A percentile compares a stretch with the other conserved stretches of the same genome.
Conservation (phyloP, 805 yeast genomes). For the Ogataea paradorogensis region DNA sequence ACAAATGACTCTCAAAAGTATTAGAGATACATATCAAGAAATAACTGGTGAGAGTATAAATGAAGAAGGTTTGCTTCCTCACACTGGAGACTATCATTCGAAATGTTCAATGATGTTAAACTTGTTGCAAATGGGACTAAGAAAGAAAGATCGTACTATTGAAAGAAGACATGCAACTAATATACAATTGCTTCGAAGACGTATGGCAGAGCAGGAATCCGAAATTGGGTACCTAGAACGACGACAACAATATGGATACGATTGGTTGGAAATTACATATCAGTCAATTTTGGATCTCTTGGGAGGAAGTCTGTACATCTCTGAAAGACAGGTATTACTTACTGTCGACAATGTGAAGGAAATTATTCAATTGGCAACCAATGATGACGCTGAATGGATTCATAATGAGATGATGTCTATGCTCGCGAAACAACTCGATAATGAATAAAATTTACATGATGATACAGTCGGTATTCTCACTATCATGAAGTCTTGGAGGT, state of each 20-base stretch:
- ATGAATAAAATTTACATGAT: constrained; percentile 27
- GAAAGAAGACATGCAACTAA: constrained; percentile 4
- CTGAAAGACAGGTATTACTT: constrained; percentile 1
- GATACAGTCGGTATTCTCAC: constrained; percentile 28
- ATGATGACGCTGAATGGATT: constrained; percentile 2
- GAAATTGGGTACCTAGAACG: not conserved
- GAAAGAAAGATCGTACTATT: not conserved
- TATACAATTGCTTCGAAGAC: constrained; percentile 5
- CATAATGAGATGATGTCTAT: not conserved
- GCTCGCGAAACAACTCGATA: not conserved
- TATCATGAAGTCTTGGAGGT: not conserved
- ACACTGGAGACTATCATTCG: not conserved
- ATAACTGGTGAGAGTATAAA: not conserved
- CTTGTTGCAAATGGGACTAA: not conserved
- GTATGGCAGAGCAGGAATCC: constrained; percentile 1
- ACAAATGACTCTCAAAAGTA: too few relatives aligned
- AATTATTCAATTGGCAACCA: not conserved
- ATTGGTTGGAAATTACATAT: constrained; percentile 11
- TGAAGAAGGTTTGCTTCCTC: not conserved
- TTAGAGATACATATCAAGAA: too few relatives aligned
- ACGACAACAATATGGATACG: not conserved
- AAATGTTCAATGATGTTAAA: not conserved
- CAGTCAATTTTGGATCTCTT: constrained; percentile 4
- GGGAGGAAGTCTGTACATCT: constrained; percentile 3
- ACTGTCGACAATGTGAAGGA: constrained; percentile 3